Base-by-base conservation (phyloP, 768 basidiomycete species). In the Boletus speciosus region DNA sequence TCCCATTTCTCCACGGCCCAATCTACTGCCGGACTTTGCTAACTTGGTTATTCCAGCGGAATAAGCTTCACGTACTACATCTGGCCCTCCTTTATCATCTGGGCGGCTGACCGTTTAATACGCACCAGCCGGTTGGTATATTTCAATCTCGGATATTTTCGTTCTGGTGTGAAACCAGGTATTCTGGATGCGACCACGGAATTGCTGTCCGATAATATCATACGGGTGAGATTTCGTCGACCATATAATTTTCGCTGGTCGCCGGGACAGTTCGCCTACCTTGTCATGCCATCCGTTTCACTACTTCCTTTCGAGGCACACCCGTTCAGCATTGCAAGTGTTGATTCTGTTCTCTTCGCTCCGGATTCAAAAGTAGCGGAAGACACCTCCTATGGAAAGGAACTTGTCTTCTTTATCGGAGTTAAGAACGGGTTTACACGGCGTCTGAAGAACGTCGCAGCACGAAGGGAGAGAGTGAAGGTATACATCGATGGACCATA, bases 401-500 rank as follows among this genome's bases (percentile, higher is more conserved):
- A 81, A 32, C 64, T 85, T 21, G 69, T 72, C 4, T 85, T 86
- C 67, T 67, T 86, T 47, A 69, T 86, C 47, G 74, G 81, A 36
- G 81, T 81, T 5, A 74, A 77, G 44, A 67, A 72, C 16, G 85
- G 86, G 0, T 81, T 85, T 66, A 86, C 85, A 0, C 71, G 72
- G 59, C 71, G 74, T 5, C 66, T 83, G 21, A 62, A 70, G 36
- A 60, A 75, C 6, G 63, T 56, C 3, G 75, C 71, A 11, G 48
- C 55, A 29, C 65, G 54, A 19, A 63, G 66, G 7, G 63, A 65
- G 34, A 65, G 61, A 43, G 65, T 80, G 21, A 72, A 72, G 36
- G 81, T 79, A 8, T 74, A 80, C 43, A 54, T 88, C 2, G 85
- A 86, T 47, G 82, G 81, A 1, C 82, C 82, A 16, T 83, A 83